phyloP scores from a whole-genome alignment of 345 rosid genomes.

The Mangifera indica region DNA sequence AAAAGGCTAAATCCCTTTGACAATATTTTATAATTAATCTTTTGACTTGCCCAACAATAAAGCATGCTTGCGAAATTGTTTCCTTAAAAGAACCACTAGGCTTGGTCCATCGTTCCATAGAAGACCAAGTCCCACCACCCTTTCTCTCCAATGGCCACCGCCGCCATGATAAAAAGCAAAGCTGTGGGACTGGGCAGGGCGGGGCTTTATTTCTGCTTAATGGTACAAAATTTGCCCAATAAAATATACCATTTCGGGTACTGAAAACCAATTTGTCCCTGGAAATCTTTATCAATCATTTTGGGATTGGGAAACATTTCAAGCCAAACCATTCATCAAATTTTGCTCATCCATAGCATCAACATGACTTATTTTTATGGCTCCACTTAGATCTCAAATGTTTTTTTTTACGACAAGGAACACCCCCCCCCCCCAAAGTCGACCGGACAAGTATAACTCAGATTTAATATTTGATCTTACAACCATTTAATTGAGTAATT shows the following conservation, averaged over 20 bases:
- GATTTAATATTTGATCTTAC: no score
- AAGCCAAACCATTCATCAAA: background rate
- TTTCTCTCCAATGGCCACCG: background rate
- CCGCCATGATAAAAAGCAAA: background rate
- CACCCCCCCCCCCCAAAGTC: no score
- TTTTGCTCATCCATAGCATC: background rate
- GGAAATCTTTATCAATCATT: background rate
- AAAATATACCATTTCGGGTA: background rate
- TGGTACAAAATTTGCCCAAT: background rate
- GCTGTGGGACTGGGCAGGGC: background rate
- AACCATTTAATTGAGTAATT: no score
- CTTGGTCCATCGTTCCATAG: no score
- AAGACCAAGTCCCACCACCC: background rate
- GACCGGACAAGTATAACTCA: no score
- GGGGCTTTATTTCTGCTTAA: background rate
- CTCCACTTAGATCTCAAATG: background rate
- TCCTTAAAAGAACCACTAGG: background rate
- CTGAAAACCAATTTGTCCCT: background rate
- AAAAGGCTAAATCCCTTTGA: no score
- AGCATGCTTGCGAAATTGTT: no score
- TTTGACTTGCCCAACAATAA: no score
- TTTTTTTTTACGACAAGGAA: no score
- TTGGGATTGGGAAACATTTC: background rate
- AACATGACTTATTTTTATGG: background rate
- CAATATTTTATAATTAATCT: no score